phyloP scores from a whole-genome alignment of 2,329 filamentous ascomycete genomes.

The Exophiala sideris region DNA sequence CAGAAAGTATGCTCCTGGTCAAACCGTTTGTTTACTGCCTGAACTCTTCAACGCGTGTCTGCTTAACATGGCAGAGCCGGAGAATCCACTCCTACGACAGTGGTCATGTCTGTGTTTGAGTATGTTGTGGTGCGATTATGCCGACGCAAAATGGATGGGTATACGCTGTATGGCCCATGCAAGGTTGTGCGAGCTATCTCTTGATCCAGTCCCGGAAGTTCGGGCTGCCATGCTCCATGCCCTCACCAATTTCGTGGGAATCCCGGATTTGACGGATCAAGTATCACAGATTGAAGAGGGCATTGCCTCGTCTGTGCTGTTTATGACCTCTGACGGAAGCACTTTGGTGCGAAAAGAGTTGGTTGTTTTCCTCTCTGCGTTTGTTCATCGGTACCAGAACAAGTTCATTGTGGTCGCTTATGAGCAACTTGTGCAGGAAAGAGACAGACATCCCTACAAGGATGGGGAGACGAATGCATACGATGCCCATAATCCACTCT shows the following conservation, averaged over 20 bases:
- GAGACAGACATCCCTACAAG: conserved; percentile 58
- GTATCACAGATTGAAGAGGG: conserved; percentile 87
- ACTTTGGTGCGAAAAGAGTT: conserved; percentile 92
- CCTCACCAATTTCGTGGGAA: conserved; percentile 89
- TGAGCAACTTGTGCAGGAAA: conserved; percentile 84
- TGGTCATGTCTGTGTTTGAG: conserved; percentile 96
- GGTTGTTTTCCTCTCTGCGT: conserved; percentile 88
- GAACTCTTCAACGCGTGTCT: conserved; percentile 74
- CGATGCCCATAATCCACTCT: conserved; percentile 18
- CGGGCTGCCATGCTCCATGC: conserved; percentile 90
- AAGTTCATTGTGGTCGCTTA: conserved; percentile 90
- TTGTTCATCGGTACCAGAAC: conserved; percentile 83
- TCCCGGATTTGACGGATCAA: conserved; percentile 86
- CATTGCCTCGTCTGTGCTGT: conserved; percentile 80
- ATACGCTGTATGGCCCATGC: conserved; percentile 82
- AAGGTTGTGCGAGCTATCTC: conserved; percentile 73
- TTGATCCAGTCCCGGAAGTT: conserved; percentile 87
- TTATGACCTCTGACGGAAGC: conserved; percentile 91
- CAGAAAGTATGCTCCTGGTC: conserved; percentile 87
- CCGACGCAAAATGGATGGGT: conserved; percentile 94
- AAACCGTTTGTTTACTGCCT: conserved; percentile 83
- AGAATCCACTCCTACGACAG: conserved; percentile 84
- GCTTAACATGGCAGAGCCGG: conserved; percentile 74
- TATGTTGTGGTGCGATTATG: conserved; percentile 86
- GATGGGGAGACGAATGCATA: conserved; percentile 33